phyloP scores from a whole-genome alignment of 1,284 basidiomycete species.

The Melampsora americana region DNA sequence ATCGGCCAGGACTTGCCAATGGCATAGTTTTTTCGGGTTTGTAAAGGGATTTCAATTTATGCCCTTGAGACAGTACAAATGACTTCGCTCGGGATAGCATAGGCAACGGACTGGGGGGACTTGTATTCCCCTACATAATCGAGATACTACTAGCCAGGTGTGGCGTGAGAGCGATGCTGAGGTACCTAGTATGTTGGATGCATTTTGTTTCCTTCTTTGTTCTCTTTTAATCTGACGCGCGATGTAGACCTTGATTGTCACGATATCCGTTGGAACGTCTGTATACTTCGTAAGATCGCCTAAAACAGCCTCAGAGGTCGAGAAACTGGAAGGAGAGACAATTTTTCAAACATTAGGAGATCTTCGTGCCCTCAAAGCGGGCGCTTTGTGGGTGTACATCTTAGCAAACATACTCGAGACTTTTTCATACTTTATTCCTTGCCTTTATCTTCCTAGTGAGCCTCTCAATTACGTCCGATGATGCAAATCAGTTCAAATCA shows the following conservation, averaged over 20 bases:
- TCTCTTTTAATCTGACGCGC: not conserved
- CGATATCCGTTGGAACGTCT: not conserved
- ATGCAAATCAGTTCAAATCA: not conserved
- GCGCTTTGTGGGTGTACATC: constrained; percentile 24
- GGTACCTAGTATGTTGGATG: constrained; percentile 1
- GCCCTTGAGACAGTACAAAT: not conserved
- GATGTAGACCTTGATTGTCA: not conserved
- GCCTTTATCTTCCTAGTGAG: constrained; percentile 42
- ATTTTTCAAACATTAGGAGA: constrained; percentile 20
- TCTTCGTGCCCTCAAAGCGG: constrained; percentile 21
- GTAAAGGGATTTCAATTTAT: not conserved
- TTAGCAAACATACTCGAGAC: constrained; percentile 32
- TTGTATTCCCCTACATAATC: constrained; percentile 28
- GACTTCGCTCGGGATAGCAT: not conserved
- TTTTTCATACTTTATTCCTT: constrained; percentile 29
- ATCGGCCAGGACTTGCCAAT: constrained; percentile 37
- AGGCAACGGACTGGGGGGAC: constrained; percentile 26
- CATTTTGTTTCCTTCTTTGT: not conserved
- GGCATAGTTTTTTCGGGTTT: constrained; percentile 43
- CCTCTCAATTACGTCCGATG: not conserved
- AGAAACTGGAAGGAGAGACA: not conserved
- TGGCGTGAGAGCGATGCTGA: constrained; percentile 7
- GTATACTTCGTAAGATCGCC: not conserved
- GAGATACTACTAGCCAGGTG: constrained; percentile 19
- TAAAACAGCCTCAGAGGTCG: not conserved